Evolutionary conservation across 495 filamentous ascomycete species (phyloP).

Genomic region (Acidomyces sp.): DNA sequence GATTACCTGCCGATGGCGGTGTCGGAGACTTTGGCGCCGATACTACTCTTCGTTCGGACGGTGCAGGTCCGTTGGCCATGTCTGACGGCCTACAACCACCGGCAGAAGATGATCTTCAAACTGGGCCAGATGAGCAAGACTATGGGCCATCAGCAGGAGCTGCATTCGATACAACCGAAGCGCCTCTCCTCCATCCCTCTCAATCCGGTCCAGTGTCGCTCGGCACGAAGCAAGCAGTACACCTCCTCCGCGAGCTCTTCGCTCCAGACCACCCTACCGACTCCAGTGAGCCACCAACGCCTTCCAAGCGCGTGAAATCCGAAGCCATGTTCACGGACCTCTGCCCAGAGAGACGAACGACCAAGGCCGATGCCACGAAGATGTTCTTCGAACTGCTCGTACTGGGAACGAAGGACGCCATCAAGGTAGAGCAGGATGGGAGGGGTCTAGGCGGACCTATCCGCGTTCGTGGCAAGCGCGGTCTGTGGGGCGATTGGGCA

Average conservation of each 20-base stretch:
- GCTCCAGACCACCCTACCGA: constrained; percentile 46
- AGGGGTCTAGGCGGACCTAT: constrained; percentile 57
- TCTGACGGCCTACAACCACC: constrained; percentile 31
- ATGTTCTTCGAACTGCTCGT: constrained; percentile 98
- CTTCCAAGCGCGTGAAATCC: constrained; percentile 28
- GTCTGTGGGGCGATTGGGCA: constrained; percentile 91
- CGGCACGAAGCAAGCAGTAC: constrained; percentile 88
- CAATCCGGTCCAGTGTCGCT: constrained; percentile 74
- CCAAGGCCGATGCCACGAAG: constrained; percentile 81
- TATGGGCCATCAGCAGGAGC: constrained; percentile 24
- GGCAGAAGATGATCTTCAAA: constrained; percentile 17
- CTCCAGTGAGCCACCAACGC: constrained; percentile 57
- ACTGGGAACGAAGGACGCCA: constrained; percentile 91
- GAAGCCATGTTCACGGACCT: constrained; percentile 79
- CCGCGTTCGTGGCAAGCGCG: constrained; percentile 71
- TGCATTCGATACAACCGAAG: constrained; percentile 62
- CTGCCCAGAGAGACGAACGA: constrained; percentile 64
- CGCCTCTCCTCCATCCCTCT: constrained; percentile 58
- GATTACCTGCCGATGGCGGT: constrained; percentile 4
- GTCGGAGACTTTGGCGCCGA: constrained; percentile 17
- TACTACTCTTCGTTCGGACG: constrained; percentile 44
- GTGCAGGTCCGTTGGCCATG: constrained; percentile 63
- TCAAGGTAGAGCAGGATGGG: constrained; percentile 86
- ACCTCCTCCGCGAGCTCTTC: constrained; percentile 81
- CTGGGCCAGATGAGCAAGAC: constrained; percentile 17